Evolutionary conservation across 352 stramenopile genomes (phyloP).

Genomic region (Phytopythium kandeliae): DNA sequence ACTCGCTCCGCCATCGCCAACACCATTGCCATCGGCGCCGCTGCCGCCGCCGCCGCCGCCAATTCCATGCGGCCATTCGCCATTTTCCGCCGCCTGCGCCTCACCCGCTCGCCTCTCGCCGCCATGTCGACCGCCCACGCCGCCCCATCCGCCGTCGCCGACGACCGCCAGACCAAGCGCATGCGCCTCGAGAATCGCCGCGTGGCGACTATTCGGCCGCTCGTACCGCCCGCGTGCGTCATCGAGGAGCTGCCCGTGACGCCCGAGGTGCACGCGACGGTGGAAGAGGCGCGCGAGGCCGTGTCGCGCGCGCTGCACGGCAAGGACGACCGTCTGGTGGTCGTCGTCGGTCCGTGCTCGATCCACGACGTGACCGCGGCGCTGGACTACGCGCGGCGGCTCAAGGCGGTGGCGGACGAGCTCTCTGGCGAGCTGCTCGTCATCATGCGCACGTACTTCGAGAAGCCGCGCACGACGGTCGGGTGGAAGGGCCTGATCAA

Average conservation of each 20-base stretch:
- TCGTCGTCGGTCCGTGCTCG: conserved; percentile 75
- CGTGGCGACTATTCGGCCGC: conserved; percentile 62
- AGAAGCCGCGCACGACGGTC: conserved; percentile 81
- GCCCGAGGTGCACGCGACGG: conserved; percentile 56
- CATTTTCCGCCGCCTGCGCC: not conserved
- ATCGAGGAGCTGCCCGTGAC: conserved; percentile 74
- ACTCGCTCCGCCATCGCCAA: not conserved
- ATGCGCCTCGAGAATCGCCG: conserved; percentile 67
- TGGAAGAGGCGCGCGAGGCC: conserved; percentile 39
- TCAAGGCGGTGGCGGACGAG: conserved; percentile 51
- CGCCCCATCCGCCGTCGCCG: conserved; percentile 14
- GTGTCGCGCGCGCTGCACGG: conserved; percentile 60
- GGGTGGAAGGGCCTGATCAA: conserved; percentile 87
- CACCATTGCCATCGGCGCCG: not conserved
- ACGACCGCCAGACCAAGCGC: conserved; percentile 44
- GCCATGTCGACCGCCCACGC: conserved; percentile 24
- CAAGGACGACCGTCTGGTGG: conserved; percentile 63
- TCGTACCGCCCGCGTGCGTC: conserved; percentile 62
- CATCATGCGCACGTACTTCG: conserved; percentile 87
- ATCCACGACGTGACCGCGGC: conserved; percentile 77
- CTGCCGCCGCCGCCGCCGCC: not conserved
- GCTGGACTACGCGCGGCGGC: conserved; percentile 62
- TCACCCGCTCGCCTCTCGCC: not conserved
- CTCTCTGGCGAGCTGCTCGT: conserved; percentile 62
- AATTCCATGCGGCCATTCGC: conserved; percentile 3